Evolutionary conservation across 2,329 filamentous ascomycete genomes (phyloP).

Genomic region (Ophiostoma ulmi): DNA sequence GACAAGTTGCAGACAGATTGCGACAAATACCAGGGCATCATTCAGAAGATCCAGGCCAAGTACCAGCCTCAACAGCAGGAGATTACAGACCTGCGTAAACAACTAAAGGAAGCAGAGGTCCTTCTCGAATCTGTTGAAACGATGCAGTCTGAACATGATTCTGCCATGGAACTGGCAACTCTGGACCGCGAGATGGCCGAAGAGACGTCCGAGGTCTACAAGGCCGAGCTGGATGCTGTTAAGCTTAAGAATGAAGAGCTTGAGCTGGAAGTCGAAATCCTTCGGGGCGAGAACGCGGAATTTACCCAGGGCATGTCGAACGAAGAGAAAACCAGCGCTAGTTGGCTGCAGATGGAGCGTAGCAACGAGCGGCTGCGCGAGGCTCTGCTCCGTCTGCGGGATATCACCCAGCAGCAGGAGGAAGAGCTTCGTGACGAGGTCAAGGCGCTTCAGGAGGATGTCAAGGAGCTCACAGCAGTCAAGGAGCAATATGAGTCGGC

Average conservation of each 20-base stretch:
- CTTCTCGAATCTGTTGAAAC: conserved; percentile 65
- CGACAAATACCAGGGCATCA: conserved; percentile 75
- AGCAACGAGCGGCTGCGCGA: conserved; percentile 84
- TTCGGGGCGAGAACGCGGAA: conserved; percentile 82
- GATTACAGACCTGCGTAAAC: conserved; percentile 66
- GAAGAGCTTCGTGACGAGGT: conserved; percentile 71
- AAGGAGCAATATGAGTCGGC: conserved; percentile 66
- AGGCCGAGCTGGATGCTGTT: conserved; percentile 71
- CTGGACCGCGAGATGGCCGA: conserved; percentile 96
- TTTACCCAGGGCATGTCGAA: conserved; percentile 77
- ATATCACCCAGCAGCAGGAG: conserved; percentile 82
- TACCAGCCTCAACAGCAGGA: conserved; percentile 82
- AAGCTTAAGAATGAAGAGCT: conserved; percentile 76
- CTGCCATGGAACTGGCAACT: conserved; percentile 76
- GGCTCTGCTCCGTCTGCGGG: conserved; percentile 75
- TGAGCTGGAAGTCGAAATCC: conserved; percentile 79
- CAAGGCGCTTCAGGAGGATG: conserved; percentile 65
- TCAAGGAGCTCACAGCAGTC: conserved; percentile 60
- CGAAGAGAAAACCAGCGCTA: conserved; percentile 79
- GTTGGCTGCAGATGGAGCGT: conserved; percentile 87
- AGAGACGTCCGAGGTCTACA: conserved; percentile 77
- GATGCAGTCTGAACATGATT: conserved; percentile 77
- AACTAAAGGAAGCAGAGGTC: conserved; percentile 69
- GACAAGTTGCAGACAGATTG: conserved; percentile 71
- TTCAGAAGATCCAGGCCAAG: conserved; percentile 86